Base-by-base conservation (phyloP, 106 monocot species). In the Dendrobium nobile region DNA sequence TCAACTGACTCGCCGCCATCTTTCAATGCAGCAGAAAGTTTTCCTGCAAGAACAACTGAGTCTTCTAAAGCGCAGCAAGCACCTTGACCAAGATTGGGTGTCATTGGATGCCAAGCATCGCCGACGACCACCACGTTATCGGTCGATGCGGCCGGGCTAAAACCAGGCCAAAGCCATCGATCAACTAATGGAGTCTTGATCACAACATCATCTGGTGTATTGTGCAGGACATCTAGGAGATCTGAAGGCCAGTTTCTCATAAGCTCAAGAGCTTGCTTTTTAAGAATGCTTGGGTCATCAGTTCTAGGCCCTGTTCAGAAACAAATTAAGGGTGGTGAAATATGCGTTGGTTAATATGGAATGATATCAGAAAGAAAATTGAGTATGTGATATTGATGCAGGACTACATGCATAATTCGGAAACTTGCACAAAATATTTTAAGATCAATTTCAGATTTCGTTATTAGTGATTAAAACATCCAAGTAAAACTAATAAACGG, bases 91-190 rank as follows among this genome's bases (percentile, higher is more conserved):
- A 98, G 91, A 74, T 98, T 94, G 8, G 97, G 94, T 1, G 97
- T 98, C 97, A 98, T 98, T 17, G 95, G 95, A 77, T 99, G 98
- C 98, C 98, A 99, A 20, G 98, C 92, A 54, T 99, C 98, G 0
- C 98, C 98, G 17, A 84, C 91, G 13, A 99, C 73, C 41, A 91
- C 98, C 47, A 85, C 91, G 16, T 85, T 78, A 5, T 77, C 78
- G 27, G 77, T 41, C 43, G 88, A 88, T 3, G 86, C 85, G 3
- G 92, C 78, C 15, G 94, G 98, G 40, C 80, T 84, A 4, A 89
- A 27, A 9, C 87, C 79, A 4, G 95, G 98, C 98, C 95, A 98
- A 11, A 98, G 89, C 98, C 98, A 98, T 44, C 98, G 83, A 79
- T 98, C 98, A 20, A 80, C 92, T n/a, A 98, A 73, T 9, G 92